These are phyloP conservation scores for Penicillium griseofulvum DNA, from an alignment of 2,329 filamentous ascomycete species.

Conservation along the genomic window DNA sequence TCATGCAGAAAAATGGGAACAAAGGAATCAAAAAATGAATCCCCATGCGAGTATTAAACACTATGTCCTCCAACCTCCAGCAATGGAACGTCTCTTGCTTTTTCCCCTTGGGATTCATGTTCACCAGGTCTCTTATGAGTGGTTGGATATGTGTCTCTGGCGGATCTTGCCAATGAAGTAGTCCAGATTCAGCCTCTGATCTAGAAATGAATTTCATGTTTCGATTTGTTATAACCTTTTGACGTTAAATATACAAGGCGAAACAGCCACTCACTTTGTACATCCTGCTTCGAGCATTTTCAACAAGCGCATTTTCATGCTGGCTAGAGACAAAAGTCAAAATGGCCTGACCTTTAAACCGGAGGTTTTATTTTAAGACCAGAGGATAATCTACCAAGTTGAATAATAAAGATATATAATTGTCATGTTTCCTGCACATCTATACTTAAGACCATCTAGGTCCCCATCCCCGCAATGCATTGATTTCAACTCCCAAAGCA, in stretches of 20 bases:
- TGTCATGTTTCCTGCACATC: neutral
- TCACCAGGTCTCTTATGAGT: slow-evolving; percentile 2
- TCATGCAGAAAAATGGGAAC: slow-evolving; percentile 28
- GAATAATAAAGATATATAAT: neutral
- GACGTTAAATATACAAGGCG: neutral
- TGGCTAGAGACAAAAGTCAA: no score
- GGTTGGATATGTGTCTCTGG: neutral
- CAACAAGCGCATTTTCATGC: neutral
- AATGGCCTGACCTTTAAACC: no score
- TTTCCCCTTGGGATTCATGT: neutral
- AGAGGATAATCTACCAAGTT: neutral
- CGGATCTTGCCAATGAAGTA: slow-evolving; percentile 3
- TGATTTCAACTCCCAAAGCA: neutral
- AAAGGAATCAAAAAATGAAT: slow-evolving; percentile 27
- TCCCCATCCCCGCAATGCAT: slow-evolving; percentile 1
- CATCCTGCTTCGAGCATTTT: neutral
- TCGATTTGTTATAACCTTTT: neutral
- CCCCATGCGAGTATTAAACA: slow-evolving; percentile 17
- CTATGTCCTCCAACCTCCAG: slow-evolving; percentile 1
- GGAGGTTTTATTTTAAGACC: neutral
- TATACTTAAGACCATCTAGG: neutral
- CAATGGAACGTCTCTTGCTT: slow-evolving; percentile 1
- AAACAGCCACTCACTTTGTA: neutral
- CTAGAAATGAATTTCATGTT: neutral
- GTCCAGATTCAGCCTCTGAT: neutral